phyloP scores from a whole-genome alignment of 352 stramenopile genomes.

The Peronospora tabacina region DNA sequence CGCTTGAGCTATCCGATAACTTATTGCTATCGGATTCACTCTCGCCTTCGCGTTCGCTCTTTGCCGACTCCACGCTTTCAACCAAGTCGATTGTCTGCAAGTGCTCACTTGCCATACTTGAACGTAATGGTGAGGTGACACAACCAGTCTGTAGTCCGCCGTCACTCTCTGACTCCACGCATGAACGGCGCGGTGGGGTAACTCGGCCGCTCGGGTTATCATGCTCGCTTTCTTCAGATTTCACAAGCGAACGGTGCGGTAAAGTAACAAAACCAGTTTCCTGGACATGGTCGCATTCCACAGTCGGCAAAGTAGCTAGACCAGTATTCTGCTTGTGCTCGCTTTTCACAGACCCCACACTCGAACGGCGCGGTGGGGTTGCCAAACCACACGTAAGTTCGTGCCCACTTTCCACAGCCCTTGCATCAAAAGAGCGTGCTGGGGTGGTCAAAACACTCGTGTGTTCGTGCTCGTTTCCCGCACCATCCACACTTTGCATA shows the following conservation, averaged over 20 bases:
- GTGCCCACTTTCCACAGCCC: conserved; percentile 5
- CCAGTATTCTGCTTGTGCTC: background rate
- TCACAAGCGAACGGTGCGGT: conserved; percentile 6
- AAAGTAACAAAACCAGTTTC: conserved; percentile 1
- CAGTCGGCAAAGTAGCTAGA: background rate
- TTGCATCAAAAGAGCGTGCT: conserved; percentile 2
- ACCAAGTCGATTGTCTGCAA: background rate
- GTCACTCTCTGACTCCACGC: conserved; percentile 1
- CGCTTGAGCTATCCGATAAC: conserved; percentile 3
- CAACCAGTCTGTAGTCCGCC: background rate
- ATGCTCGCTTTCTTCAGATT: conserved; percentile 4
- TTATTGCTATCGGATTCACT: background rate
- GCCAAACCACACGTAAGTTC: conserved; percentile 25
- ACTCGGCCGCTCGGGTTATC: background rate
- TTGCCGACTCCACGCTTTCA: background rate
- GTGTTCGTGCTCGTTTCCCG: background rate
- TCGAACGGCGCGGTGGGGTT: conserved; percentile 1
- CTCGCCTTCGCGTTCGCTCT: conserved; percentile 1
- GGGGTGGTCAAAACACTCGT: conserved; percentile 12
- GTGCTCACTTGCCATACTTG: background rate
- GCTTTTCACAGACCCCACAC: conserved; percentile 8
- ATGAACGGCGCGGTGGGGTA: conserved; percentile 2
- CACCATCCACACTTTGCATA: conserved; percentile 1
- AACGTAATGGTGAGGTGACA: background rate
- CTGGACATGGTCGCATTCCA: conserved; percentile 1